Percentiles rank a stretch among this genome's conserved stretches.
phyloP scores from a whole-genome alignment of 129 eudicot species.

The Deinandra increscens region DNA sequence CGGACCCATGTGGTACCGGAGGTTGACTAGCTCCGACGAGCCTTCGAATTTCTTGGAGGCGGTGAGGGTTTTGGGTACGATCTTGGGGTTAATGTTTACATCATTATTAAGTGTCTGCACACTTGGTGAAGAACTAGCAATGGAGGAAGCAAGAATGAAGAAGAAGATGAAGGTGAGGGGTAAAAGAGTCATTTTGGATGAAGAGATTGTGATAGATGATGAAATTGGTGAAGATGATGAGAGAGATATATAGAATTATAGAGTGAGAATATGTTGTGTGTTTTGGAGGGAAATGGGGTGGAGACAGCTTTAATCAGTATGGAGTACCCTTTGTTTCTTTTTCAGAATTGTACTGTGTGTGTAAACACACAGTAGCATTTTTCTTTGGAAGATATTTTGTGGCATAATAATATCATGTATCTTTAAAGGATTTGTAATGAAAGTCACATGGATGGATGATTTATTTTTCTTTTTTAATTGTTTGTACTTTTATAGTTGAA shows the following conservation, averaged over 20 bases:
- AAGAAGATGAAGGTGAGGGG: conserved; percentile 16
- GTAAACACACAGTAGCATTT: not conserved
- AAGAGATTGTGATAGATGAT: not conserved
- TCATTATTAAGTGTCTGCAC: conserved; percentile 14
- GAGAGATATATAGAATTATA: conserved; percentile 5
- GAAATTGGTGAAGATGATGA: not conserved
- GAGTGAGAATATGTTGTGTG: not conserved
- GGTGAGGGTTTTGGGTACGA: conserved; percentile 49
- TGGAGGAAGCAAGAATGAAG: not conserved
- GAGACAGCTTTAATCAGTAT: conserved; percentile 58
- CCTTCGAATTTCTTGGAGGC: conserved; percentile 74
- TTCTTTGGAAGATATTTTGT: not conserved
- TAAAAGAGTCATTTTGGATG: conserved; percentile 2
- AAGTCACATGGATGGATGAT: not conserved
- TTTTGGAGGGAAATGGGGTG: conserved; percentile 46
- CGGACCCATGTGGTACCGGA: conserved; percentile 92
- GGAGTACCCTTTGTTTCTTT: conserved; percentile 20
- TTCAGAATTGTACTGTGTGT: conserved; percentile 13
- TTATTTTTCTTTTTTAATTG: not conserved
- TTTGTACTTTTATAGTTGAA: not conserved
- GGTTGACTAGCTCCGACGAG: conserved; percentile 72
- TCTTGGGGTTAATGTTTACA: conserved; percentile 62
- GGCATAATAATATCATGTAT: not conserved
- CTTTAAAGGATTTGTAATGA: not conserved
- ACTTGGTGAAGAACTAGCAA: not conserved